phyloP scores from a whole-genome alignment of 495 filamentous ascomycete species.

The Neurospora pannonica region DNA sequence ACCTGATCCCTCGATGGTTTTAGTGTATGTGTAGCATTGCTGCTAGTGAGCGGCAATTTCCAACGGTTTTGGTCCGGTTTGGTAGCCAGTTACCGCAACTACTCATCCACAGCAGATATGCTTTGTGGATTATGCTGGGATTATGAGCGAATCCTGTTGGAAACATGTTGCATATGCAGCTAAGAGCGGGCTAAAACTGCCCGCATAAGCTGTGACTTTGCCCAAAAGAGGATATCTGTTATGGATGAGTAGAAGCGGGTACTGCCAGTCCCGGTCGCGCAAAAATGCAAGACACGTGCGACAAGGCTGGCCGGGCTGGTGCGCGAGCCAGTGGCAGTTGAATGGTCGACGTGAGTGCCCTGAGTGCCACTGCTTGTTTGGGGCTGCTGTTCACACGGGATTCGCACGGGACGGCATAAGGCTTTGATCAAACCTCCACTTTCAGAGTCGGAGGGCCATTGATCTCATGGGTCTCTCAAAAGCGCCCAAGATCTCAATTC shows the following conservation, averaged over 20 bases:
- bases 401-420: neutral
- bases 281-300: neutral
- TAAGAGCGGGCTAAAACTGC: too few relatives aligned
- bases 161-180: too few relatives aligned
- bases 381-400: neutral
- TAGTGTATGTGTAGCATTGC: neutral
- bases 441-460: neutral
- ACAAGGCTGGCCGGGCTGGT: neutral
- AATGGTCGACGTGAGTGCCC: neutral
- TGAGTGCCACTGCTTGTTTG: neutral
- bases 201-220: too few relatives aligned
- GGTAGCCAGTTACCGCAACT: neutral
- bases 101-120: too few relatives aligned
- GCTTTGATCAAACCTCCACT: neutral
- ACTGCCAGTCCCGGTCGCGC: neutral
- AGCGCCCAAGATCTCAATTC: neutral
- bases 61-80: neutral
- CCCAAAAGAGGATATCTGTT: too few relatives aligned
- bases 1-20: neutral
- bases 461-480: neutral
- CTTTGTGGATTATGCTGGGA: too few relatives aligned
- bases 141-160: too few relatives aligned
- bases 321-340: neutral
- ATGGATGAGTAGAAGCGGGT: too few relatives aligned
- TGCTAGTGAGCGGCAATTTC: neutral